Evolutionary conservation across 2,329 filamentous ascomycete species (phyloP).

Genomic region (Elsinoe necatrix): DNA sequence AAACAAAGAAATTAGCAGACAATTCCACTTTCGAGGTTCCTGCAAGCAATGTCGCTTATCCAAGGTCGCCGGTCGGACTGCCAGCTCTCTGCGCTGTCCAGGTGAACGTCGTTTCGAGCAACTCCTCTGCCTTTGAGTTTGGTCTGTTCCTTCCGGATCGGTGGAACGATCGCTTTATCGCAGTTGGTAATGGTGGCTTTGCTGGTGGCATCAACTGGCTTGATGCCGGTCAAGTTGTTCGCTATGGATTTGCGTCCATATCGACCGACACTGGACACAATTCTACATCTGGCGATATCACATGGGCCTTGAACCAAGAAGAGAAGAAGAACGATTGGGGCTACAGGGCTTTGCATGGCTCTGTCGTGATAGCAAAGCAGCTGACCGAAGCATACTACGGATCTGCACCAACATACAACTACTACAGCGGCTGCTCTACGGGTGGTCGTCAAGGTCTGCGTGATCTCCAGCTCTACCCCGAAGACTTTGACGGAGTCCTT

Average conservation of each 20-base stretch:
- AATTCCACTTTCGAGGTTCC: conserved; percentile 35
- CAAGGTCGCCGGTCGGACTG: conserved; percentile 31
- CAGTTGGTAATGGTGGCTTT: conserved; percentile 41
- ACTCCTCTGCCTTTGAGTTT: conserved; percentile 25
- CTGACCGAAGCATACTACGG: conserved; percentile 44
- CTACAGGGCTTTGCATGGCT: conserved; percentile 40
- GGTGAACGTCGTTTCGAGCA: conserved; percentile 26
- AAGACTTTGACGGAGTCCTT: conserved; percentile 51
- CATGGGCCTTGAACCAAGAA: conserved; percentile 34
- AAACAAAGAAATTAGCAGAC: conserved; percentile 26
- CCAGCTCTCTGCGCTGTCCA: conserved; percentile 27
- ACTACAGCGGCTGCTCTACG: conserved; percentile 52
- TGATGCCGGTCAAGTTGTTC: conserved; percentile 37
- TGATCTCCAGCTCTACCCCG: conserved; percentile 45
- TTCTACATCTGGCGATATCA: conserved; percentile 27
- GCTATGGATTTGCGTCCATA: conserved; percentile 38
- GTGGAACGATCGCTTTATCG: conserved; percentile 30
- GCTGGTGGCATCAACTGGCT: conserved; percentile 41
- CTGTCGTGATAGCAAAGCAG: conserved; percentile 41
- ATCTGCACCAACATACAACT: conserved; percentile 37
- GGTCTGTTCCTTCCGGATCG: conserved; percentile 28
- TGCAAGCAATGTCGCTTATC: conserved; percentile 33
- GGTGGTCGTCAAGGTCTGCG: conserved; percentile 53
- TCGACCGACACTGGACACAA: conserved; percentile 42
- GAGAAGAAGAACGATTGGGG: conserved; percentile 34